phyloP scores from a whole-genome alignment of 2,329 filamentous ascomycete genomes.

The Thelonectria olida region DNA sequence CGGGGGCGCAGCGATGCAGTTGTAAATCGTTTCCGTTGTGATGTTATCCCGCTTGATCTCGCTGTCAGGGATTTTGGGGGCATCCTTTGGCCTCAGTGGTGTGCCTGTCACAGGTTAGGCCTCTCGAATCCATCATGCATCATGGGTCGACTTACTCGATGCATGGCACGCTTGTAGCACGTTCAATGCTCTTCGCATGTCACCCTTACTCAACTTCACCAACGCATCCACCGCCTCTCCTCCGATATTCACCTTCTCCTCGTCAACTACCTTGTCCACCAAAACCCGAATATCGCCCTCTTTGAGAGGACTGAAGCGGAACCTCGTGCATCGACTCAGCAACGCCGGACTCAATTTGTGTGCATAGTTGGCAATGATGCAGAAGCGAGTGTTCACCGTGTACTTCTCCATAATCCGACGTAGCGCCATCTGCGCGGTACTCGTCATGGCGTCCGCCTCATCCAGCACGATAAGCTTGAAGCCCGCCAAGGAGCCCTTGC shows the following conservation, averaged over 20 bases:
- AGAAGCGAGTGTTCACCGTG: constrained; percentile 96
- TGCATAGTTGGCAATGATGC: constrained; percentile 98
- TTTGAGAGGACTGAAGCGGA: constrained; percentile 93
- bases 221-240: constrained; percentile 83
- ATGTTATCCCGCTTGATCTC: constrained; percentile 78
- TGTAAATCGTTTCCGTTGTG: constrained; percentile 95
- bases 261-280: constrained; percentile 88
- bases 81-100: constrained; percentile 69
- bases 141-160: constrained; percentile 69
- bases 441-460: constrained; percentile 99
- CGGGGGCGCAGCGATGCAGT: constrained; percentile 94
- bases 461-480: constrained; percentile 98
- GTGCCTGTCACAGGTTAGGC: constrained; percentile 60
- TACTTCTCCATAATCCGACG: constrained; percentile 99
- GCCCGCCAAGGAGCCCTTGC: constrained; percentile 66
- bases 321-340: constrained; percentile 91
- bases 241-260: constrained; percentile 86
- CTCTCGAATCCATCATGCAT: not conserved
- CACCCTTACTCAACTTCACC: constrained; percentile 88
- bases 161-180: constrained; percentile 97
- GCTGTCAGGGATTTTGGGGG: constrained; percentile 67
- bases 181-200: constrained; percentile 95
- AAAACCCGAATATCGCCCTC: constrained; percentile 84
- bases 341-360: constrained; percentile 96
- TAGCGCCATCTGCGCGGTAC: constrained; percentile 96